Evolutionary conservation across 1,284 basidiomycete species (phyloP).

Genomic region (Melampsora americana): DNA sequence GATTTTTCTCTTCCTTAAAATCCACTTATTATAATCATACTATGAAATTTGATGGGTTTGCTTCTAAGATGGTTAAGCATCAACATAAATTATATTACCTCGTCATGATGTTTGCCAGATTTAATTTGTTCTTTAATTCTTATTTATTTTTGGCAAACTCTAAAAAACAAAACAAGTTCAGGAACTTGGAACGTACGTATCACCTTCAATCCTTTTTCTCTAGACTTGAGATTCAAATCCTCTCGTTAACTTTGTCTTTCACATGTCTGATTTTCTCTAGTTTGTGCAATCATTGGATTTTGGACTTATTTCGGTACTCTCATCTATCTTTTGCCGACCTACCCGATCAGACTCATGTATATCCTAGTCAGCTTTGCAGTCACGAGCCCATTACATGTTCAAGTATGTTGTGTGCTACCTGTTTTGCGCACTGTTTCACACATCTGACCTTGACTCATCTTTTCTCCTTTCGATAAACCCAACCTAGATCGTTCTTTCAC

Average conservation of each 20-base stretch:
- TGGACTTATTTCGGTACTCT: slow-evolving; percentile 72
- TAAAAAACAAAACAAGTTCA: slow-evolving; percentile 53
- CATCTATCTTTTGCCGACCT: slow-evolving; percentile 66
- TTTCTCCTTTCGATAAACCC: slow-evolving; percentile 32
- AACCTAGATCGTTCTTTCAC: slow-evolving; percentile 85
- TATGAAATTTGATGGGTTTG: slow-evolving; percentile 72
- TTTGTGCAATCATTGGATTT: slow-evolving; percentile 67
- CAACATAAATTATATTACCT: slow-evolving; percentile 86
- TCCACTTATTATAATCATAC: slow-evolving; percentile 92
- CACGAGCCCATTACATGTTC: slow-evolving; percentile 79
- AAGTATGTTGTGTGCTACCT: slow-evolving; percentile 56
- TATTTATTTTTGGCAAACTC: slow-evolving; percentile 70
- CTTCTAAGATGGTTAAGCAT: neutral
- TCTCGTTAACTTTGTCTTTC: neutral
- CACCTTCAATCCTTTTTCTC: neutral
- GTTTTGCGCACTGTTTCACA: slow-evolving; percentile 1
- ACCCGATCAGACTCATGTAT: slow-evolving; percentile 66
- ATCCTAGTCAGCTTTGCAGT: slow-evolving; percentile 73
- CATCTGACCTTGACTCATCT: slow-evolving; percentile 51
- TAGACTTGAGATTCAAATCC: too few species aligned
- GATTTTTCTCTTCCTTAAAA: slow-evolving; percentile 79
- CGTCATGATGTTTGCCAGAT: slow-evolving; percentile 83
- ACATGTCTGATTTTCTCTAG: slow-evolving; percentile 56
- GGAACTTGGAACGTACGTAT: slow-evolving; percentile 44
- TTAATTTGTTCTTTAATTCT: slow-evolving; percentile 90